phyloP scores from a whole-genome alignment of 2,329 filamentous ascomycete genomes.

The Neospermospora avenae region DNA sequence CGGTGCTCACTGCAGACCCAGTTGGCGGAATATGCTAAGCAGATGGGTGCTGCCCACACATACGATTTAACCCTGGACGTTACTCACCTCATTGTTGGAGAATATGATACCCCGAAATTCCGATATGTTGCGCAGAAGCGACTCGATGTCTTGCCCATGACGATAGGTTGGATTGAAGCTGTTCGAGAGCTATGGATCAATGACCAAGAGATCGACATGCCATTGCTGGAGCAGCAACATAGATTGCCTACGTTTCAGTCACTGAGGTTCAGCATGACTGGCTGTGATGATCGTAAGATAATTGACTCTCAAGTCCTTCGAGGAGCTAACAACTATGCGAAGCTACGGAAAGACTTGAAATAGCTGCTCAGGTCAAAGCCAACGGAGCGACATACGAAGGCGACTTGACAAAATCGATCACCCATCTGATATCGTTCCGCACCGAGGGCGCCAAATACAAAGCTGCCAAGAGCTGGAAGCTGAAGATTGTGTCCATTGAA shows the following conservation, averaged over 20 bases:
- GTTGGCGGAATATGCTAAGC: constrained; percentile 60
- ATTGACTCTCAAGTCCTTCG: constrained; percentile 13
- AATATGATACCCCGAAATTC: constrained; percentile 89
- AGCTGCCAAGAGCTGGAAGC: constrained; percentile 78
- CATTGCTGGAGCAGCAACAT: constrained; percentile 63
- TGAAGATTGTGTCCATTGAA: constrained; percentile 74
- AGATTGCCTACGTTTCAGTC: constrained; percentile 61
- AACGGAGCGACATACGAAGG: constrained; percentile 83
- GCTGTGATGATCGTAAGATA: constrained; percentile 64
- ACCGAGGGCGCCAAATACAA: constrained; percentile 87
- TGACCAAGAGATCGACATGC: constrained; percentile 71
- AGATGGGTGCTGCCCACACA: constrained; percentile 85
- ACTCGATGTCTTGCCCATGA: constrained; percentile 80
- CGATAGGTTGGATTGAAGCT: constrained; percentile 79
- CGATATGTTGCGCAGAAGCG: constrained; percentile 89
- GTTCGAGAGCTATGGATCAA: constrained; percentile 77
- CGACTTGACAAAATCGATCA: constrained; percentile 81
- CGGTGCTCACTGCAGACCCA: constrained; percentile 39
- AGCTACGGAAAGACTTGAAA: constrained; percentile 64
- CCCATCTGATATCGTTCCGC: constrained; percentile 78
- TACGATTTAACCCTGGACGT: constrained; percentile 94
- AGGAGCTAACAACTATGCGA: constrained; percentile 26
- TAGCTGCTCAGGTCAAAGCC: constrained; percentile 61
- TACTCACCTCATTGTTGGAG: constrained; percentile 89
- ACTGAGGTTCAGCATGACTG: constrained; percentile 65